Percentiles rank a stretch among this genome's conserved stretches.
phyloP scores from a whole-genome alignment of 1,284 basidiomycete species.

The Melampsora americana region DNA sequence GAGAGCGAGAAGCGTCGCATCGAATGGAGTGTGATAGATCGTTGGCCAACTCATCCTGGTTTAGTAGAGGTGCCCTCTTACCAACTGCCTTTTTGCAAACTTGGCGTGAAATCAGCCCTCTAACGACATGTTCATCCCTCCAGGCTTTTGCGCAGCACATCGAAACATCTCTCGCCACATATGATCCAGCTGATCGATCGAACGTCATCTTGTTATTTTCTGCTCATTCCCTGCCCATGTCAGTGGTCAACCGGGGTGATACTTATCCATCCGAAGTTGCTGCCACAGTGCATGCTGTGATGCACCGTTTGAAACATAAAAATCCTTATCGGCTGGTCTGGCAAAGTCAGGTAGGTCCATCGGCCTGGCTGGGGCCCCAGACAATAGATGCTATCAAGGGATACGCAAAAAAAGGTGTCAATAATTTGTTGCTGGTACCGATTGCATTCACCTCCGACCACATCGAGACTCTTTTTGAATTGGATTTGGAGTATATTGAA shows the following conservation, averaged over 20 bases:
- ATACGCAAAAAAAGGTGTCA: slow-evolving; percentile 79
- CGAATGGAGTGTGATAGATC: slow-evolving; percentile 95
- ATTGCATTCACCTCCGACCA: slow-evolving; percentile 99
- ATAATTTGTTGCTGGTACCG: slow-evolving; percentile 82
- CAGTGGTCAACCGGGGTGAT: slow-evolving; percentile 94
- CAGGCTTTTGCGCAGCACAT: slow-evolving; percentile 88
- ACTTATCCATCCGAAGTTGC: slow-evolving; percentile 95
- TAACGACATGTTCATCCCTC: neutral
- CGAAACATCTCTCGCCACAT: slow-evolving; percentile 74
- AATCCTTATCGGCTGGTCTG: slow-evolving; percentile 90
- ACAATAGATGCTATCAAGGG: slow-evolving; percentile 89
- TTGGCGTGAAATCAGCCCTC: neutral
- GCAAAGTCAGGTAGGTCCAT: slow-evolving; percentile 97
- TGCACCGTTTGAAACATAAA: slow-evolving; percentile 73
- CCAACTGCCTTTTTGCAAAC: neutral
- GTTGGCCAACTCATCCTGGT: slow-evolving; percentile 93
- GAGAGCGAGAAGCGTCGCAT: slow-evolving; percentile 61
- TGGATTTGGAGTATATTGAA: slow-evolving; percentile 88
- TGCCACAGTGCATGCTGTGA: slow-evolving; percentile 83
- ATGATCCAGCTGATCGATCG: slow-evolving; percentile 66
- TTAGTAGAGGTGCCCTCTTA: slow-evolving; percentile 74
- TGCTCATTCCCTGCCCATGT: slow-evolving; percentile 95
- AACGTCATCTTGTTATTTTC: slow-evolving; percentile 88
- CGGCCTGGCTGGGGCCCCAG: slow-evolving; percentile 97
- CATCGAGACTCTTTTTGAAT: slow-evolving; percentile 96